Evolutionary conservation across 164 flowering plant genomes (phyloP), one percentile per base, ranked within the genome.

Genomic region (Kingdonia uniflora): DNA sequence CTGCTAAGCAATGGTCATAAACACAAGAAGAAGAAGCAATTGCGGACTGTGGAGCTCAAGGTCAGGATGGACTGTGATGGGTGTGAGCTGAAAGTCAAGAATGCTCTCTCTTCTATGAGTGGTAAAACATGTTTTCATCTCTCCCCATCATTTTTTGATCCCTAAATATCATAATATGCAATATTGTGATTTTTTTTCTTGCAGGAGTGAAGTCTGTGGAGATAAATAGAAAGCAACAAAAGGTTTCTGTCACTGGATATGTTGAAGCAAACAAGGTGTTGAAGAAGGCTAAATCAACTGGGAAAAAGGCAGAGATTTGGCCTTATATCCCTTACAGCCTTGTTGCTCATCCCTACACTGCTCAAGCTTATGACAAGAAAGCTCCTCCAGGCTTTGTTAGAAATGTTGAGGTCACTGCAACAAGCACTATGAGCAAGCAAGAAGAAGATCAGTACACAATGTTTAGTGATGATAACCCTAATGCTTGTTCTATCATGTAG

Each of bases 1-100:
- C 39, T 77, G 29, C 46, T 81, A 15, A 71, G 76, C 66, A 73
- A 62, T 35, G 49, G 60, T 8, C 74, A 62, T 22, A 84, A 74
- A 62, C 47, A 45, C 60, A 66, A 70, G 68, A 48, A 71, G 39
- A 74, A 57, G 85, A 87, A 83, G 77, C 84, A 73, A 42, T 50
- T 74, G 10, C 74, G 67, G 61, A 82, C 87, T 8, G 85, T 83
- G 6, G 74, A 82, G 24, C 77, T 88, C 59, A 81, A 83, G 64
- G 72, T 88, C 50, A 75, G 91, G 57, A 88, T 88, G 86, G 95
- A 85, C 68, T 88, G 96, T 61, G 96, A 85, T 2, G 96, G 96
- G 12, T 88, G 96, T 65, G 87, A 59, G 6, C 81, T 65, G 2
- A 81, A 80, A 66, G 76, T 85, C 62, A 85, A 76, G 76, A 77